Base-by-base conservation (phyloP, 768 basidiomycete species). In the Lactarius psammicola region DNA sequence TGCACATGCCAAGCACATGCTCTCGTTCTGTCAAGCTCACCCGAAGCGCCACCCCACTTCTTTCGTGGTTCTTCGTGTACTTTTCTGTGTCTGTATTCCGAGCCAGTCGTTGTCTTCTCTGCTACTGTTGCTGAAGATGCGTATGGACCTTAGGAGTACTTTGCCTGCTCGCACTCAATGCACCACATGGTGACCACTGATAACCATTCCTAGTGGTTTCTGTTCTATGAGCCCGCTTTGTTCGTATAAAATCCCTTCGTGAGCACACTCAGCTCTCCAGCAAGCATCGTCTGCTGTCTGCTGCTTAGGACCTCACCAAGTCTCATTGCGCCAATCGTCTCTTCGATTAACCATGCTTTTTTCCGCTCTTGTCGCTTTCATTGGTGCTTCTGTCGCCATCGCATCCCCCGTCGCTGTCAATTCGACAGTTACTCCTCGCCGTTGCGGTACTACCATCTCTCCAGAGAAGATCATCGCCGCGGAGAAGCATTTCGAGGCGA, bases 401-500 rank as follows among this genome's bases (percentile, higher is more conserved):
- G 78, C 74, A 17, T 68, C 71, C n/a, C 75, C 78, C 18, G 26
- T 28, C 18, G 54, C 28, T 18, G 44, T 74, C 63, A 74, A 74
- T 59, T 36, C 64, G 18, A 71, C 72, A 49, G 42, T 53, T 10
- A 20, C 4, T 18, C 42, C 10, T 20, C 42, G 34, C 20, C 20
- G 18, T 17, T 58, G 63, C 44, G 57, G 59, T 9, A 68, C 56
- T 26, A 56, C 44, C 64, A 75, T 79, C 69, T 76, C 75, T 61
- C 76, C 76, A 42, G 78, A 75, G 26, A 64, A 78, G 60, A 62
- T 81, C 57, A 70, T 70, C 49, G 72, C 71, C 2, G 73, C 75
- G 46, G 81, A 83, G 74, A 74, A 75, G 59, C 77, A 81, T 72
- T 83, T 82, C 71, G 66, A 71, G 17, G 75, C 74, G 33, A 75